phyloP scores from a whole-genome alignment of 805 yeast species.

The Blastobotrys muscicola region DNA sequence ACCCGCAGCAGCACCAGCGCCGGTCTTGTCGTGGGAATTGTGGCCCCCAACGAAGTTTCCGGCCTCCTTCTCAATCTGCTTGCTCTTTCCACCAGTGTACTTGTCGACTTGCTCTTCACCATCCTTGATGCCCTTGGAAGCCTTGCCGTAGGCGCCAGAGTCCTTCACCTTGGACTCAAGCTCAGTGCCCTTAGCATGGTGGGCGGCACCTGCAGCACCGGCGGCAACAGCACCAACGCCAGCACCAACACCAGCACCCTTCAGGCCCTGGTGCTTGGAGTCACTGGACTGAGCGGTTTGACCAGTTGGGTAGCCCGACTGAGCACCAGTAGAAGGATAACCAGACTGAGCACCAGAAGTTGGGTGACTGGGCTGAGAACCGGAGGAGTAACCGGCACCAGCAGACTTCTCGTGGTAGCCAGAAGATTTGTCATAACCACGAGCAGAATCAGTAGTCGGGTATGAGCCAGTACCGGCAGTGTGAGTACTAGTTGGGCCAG shows the following conservation, averaged over 20 bases:
- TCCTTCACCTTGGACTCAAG: not conserved
- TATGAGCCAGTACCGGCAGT: too few relatives aligned
- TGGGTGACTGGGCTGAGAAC: too few relatives aligned
- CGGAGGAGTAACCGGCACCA: too few relatives aligned
- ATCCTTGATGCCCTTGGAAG: not conserved
- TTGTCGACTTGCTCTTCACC: conserved; percentile 1
- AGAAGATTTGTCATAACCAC: too few relatives aligned
- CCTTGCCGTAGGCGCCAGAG: not conserved
- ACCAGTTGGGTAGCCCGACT: conserved; percentile 2
- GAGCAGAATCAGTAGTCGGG: too few relatives aligned
- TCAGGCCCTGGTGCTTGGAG: not conserved
- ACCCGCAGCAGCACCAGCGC: not conserved
- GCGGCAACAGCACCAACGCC: conserved; percentile 4
- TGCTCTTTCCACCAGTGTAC: not conserved
- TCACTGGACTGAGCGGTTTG: not conserved
- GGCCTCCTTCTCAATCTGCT: too few relatives aligned
- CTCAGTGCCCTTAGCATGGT: not conserved
- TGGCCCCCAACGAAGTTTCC: not conserved
- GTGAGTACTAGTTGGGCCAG: too few relatives aligned
- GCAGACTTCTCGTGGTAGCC: too few relatives aligned
- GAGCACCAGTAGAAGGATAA: not conserved
- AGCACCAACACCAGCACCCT: conserved; percentile 1
- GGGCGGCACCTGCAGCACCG: not conserved
- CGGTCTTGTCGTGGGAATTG: not conserved
- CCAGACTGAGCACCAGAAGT: too few relatives aligned